phyloP scores from a whole-genome alignment of 2,329 filamentous ascomycete genomes.

The Xylariales sp. region DNA sequence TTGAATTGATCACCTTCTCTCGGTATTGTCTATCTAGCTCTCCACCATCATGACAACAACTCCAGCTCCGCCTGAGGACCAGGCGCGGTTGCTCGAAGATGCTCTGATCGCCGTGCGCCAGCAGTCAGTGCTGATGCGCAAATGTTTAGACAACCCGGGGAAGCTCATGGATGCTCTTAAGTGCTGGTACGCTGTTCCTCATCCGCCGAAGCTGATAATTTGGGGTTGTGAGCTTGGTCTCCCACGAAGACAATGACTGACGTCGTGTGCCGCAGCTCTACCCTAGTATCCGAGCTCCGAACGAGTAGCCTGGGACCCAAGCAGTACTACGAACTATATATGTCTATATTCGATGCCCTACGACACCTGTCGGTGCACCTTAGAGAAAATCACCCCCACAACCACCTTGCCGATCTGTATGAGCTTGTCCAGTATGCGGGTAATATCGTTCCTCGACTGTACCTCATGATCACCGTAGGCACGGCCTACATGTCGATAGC shows the following conservation, averaged over 20 bases:
- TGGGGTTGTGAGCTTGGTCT: too few species aligned
- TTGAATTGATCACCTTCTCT: too few species aligned
- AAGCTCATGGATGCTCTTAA: conserved; percentile 99
- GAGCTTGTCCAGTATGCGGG: conserved; percentile 97
- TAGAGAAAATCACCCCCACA: conserved; percentile 93
- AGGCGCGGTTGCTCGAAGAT: conserved; percentile 93
- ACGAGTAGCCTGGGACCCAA: conserved; percentile 97
- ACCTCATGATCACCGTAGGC: conserved; percentile 98
- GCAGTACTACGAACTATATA: conserved; percentile 99
- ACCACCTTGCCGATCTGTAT: conserved; percentile 96
- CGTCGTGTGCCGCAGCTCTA: conserved; percentile 62
- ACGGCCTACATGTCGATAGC: conserved; percentile 99
- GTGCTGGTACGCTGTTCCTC: conserved; percentile 74
- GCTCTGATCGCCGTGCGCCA: conserved; percentile 93
- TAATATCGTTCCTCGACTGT: conserved; percentile 92
- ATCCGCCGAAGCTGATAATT: too few species aligned
- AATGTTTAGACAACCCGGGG: conserved; percentile 91
- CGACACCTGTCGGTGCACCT: conserved; percentile 95
- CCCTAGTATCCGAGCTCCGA: conserved; percentile 94
- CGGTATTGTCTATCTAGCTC: too few species aligned
- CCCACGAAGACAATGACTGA: too few species aligned
- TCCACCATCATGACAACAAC: conserved; percentile 35
- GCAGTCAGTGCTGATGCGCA: conserved; percentile 95
- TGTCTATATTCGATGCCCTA: conserved; percentile 96
- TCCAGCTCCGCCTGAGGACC: conserved; percentile 68